Percentiles rank a stretch among this genome's conserved stretches.
phyloP scores from a whole-genome alignment of 148 eudicot genomes.

The Spergularia bocconei region DNA sequence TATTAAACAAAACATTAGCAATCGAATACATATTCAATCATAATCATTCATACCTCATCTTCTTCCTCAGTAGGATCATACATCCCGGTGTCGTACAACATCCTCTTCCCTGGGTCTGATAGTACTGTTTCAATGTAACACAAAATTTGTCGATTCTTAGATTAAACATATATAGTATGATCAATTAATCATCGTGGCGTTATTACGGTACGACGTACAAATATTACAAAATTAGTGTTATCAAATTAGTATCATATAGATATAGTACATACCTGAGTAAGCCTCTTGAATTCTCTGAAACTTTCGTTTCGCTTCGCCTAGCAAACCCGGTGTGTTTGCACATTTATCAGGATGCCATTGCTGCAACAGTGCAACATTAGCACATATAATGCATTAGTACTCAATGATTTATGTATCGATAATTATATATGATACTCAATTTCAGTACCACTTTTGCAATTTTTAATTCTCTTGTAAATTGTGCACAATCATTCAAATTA shows the following conservation, averaged over 20 bases:
- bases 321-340: conserved; percentile 44
- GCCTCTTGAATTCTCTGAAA: conserved; percentile 94
- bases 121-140: conserved; percentile 46
- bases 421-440: too few relatives aligned
- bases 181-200: too few relatives aligned
- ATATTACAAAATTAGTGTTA: neutral
- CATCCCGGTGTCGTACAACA: conserved; percentile 68
- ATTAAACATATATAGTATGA: too few relatives aligned
- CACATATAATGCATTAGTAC: neutral
- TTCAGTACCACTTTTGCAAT: too few relatives aligned
- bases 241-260: too few relatives aligned
- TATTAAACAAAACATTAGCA: neutral
- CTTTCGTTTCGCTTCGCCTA: conserved; percentile 65
- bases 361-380: conserved; percentile 50
- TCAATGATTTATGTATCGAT: too few relatives aligned
- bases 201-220: neutral
- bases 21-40: neutral
- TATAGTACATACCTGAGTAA: conserved; percentile 75
- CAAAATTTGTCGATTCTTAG: neutral
- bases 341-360: conserved; percentile 96
- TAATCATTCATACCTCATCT: conserved; percentile 44
- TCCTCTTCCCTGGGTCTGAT: conserved; percentile 62
- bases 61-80: conserved; percentile 61
- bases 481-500: too few relatives aligned
- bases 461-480: too few relatives aligned